A percentile compares a stretch with the other conserved stretches of the same genome.
Evolutionary conservation across 2,329 filamentous ascomycete genomes (phyloP).

Genomic region (Xylaria sp.): DNA sequence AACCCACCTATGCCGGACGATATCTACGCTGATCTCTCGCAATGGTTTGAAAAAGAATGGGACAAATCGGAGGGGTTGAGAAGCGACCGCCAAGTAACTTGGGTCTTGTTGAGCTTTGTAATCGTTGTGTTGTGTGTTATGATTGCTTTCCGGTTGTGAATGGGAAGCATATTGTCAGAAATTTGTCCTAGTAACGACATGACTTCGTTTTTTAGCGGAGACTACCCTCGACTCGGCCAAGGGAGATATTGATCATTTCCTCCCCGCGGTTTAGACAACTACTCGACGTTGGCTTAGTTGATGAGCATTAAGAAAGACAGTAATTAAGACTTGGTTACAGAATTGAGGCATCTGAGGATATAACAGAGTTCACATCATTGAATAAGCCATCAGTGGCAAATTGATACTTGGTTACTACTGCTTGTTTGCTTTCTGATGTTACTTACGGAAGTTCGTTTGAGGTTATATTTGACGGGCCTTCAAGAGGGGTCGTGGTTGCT

Average conservation of each 20-base stretch:
- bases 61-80: not conserved
- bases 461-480: too few relatives aligned
- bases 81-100: not conserved
- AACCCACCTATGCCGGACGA: not conserved
- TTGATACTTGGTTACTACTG: not conserved
- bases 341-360: not conserved
- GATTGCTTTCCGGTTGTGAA: not conserved
- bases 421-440: too few relatives aligned
- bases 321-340: not conserved
- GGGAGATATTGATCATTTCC: not conserved
- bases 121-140: not conserved
- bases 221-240: not conserved
- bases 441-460: too few relatives aligned
- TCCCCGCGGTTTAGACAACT: too few relatives aligned
- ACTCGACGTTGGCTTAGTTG: not conserved
- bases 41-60: slow-evolving; percentile 37
- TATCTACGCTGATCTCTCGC: slow-evolving; percentile 11
- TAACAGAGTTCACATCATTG: not conserved
- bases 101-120: not conserved
- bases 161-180: not conserved
- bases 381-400: not conserved
- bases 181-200: not conserved
- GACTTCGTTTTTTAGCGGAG: not conserved
- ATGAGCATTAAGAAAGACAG: not conserved
- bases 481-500: too few relatives aligned